A percentile compares a stretch with the other conserved stretches of the same genome.
Conservation (phyloP, 768 basidiomycete genomes). For the Baorangia bicolor region DNA sequence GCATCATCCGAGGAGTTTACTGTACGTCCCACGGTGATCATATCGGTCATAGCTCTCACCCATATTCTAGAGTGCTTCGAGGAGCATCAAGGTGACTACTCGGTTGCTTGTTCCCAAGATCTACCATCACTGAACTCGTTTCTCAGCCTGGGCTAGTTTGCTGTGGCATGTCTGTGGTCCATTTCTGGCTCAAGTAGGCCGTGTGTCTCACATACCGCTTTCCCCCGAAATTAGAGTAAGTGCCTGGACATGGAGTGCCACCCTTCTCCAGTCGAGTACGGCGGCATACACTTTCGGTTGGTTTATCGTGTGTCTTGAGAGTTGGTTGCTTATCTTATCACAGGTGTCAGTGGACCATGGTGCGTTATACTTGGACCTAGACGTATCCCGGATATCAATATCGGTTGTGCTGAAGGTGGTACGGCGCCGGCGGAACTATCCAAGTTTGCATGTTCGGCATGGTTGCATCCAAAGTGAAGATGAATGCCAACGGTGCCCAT, state of each 20-base stretch:
- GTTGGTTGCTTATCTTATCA: neutral
- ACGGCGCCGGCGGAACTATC: constrained; percentile 51
- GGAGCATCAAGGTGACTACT: constrained; percentile 41
- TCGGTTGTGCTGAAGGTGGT: constrained; percentile 38
- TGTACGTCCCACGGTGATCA: constrained; percentile 24
- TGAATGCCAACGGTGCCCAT: constrained; percentile 57
- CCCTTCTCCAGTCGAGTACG: constrained; percentile 52
- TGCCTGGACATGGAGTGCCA: constrained; percentile 60
- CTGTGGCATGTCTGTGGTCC: constrained; percentile 43
- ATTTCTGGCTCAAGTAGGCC: neutral
- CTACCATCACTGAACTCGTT: neutral
- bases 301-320: neutral
- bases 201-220: neutral
- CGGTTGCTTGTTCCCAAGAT: neutral
- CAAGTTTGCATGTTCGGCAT: constrained; percentile 54
- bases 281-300: constrained; percentile 48
- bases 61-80: constrained; percentile 39
- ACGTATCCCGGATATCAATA: neutral
- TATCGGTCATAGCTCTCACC: neutral
- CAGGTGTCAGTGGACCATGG: constrained; percentile 51
- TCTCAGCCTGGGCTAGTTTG: constrained; percentile 48
- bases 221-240: constrained; percentile 36
- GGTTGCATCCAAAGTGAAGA: constrained; percentile 56
- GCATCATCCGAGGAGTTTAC: constrained; percentile 48
- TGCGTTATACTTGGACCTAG: constrained; percentile 13